Conservation (phyloP, 305 asterid species). For the Solanum hybrid region DNA sequence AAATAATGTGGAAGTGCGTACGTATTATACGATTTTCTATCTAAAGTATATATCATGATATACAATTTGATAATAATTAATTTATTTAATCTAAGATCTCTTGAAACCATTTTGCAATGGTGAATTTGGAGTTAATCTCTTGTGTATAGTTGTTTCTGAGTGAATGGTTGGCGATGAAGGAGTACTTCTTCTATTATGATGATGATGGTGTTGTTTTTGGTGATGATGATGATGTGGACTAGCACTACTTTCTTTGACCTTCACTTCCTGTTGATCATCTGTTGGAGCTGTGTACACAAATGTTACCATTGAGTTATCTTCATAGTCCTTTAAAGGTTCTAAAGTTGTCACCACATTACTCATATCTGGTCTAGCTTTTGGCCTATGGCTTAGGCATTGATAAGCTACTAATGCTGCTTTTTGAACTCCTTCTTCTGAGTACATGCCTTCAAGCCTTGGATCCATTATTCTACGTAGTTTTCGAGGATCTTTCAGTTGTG, state of each 20-base stretch:
- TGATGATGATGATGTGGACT: conserved; percentile 9
- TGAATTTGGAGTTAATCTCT: conserved; percentile 8
- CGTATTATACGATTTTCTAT: background rate
- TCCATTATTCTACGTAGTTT: conserved; percentile 32
- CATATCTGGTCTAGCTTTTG: conserved; percentile 30
- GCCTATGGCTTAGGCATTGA: conserved; percentile 29
- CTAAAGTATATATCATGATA: background rate
- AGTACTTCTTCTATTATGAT: background rate
- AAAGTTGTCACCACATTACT: conserved; percentile 18
- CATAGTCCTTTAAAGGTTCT: conserved; percentile 23
- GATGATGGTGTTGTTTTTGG: conserved; percentile 10
- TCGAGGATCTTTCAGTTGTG: conserved; percentile 56
- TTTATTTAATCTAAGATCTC: conserved; percentile 1
- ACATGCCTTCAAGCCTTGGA: conserved; percentile 34
- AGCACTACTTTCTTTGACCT: conserved; percentile 6
- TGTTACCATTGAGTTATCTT: conserved; percentile 17
- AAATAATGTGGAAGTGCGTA: background rate
- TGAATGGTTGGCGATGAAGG: conserved; percentile 7
- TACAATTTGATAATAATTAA: conserved; percentile 5
- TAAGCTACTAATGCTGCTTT: conserved; percentile 32
- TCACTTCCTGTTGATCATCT: background rate
- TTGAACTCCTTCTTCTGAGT: conserved; percentile 27
- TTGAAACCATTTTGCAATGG: conserved; percentile 11
- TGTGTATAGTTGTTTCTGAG: conserved; percentile 14
- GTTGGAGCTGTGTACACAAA: conserved; percentile 26